Base-by-base conservation (phyloP, 2,329 filamentous ascomycete genomes). In the Endocalyx cinctus region DNA sequence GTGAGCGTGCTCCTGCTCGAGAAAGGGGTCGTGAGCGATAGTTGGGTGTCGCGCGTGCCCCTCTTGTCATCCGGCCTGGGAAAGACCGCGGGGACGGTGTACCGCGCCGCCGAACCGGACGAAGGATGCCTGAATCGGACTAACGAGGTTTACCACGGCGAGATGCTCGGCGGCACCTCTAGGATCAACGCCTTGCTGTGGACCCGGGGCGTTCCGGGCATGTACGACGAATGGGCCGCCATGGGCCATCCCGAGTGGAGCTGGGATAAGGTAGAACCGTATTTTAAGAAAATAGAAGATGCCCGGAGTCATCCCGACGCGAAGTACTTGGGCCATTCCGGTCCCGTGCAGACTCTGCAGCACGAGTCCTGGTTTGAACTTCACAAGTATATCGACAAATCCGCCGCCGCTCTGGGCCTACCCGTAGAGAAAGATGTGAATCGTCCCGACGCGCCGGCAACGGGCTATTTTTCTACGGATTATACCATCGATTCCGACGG, bases 131-230 rank as follows among this genome's bases (percentile, higher is more conserved):
- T n/a, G n/a, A n/a, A n/a, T n/a, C 12, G 34, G 17, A 29, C 17
- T n/a, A 33, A 31, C 5, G 38, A 41, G 8, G 8, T 37, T n/a
- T 33, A 31, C 25, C 30, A 33, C 10, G 51, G 48, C 17, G 46
- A 45, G 26, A 47, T 45, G 6, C 29, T 55, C 4, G 51, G 51
- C 6, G 51, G 51, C 18, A 45, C 45, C 8, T 52, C 51, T 2
- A 37, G 48, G 14, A 33, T 55, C 14, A 55, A 55, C 33, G 50
- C 48, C 12, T 52, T 55, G 51, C 45, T 54, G 20, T 54, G 48
- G 32, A 50, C 52, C 17, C 35, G 51, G 7, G 47, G 49, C 5
- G 31, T 43, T 6, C 45, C 50, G 2, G 41, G 37, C 19, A 47
- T 53, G 17, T 52, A 52, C 23, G 41, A 54, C 26, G 43, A 45